phyloP scores from a whole-genome alignment of 2,329 filamentous ascomycete species.

The Xylaria polymorpha region DNA sequence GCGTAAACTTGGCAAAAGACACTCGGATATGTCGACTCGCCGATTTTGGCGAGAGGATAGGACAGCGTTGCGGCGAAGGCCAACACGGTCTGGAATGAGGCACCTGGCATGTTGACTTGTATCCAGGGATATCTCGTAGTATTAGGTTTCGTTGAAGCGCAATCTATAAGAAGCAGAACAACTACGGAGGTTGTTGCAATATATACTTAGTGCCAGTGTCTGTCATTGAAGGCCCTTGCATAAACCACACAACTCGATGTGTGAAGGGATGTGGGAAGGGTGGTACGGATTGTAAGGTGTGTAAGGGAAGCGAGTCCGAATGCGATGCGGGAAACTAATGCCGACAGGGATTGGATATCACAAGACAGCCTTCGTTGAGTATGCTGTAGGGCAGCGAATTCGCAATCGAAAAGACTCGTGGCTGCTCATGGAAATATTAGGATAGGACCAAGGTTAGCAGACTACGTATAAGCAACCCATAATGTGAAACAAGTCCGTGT shows the following conservation, averaged over 20 bases:
- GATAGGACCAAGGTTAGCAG: background rate
- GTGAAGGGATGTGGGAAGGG: background rate
- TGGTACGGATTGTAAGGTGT: background rate
- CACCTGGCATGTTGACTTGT: constrained; percentile 27
- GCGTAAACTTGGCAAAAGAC: constrained; percentile 24
- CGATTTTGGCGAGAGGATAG: constrained; percentile 31
- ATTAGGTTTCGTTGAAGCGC: background rate
- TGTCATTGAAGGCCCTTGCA: background rate
- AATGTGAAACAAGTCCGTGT: background rate
- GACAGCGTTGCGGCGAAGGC: constrained; percentile 22
- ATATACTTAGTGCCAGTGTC: background rate
- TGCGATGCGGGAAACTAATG: constrained; percentile 7
- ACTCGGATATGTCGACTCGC: constrained; percentile 20
- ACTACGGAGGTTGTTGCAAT: background rate
- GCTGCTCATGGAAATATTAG: background rate
- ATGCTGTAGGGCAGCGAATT: background rate
- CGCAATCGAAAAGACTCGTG: background rate
- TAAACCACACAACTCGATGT: background rate
- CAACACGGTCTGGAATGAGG: constrained; percentile 15
- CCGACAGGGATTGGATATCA: background rate
- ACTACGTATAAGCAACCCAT: background rate
- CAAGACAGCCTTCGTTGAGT: background rate
- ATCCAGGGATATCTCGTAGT: background rate
- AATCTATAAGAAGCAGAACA: background rate
- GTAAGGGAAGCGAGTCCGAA: constrained; percentile 21